Evolutionary conservation across 345 rosid genomes (phyloP).

Genomic region (Gossypium turneri): DNA sequence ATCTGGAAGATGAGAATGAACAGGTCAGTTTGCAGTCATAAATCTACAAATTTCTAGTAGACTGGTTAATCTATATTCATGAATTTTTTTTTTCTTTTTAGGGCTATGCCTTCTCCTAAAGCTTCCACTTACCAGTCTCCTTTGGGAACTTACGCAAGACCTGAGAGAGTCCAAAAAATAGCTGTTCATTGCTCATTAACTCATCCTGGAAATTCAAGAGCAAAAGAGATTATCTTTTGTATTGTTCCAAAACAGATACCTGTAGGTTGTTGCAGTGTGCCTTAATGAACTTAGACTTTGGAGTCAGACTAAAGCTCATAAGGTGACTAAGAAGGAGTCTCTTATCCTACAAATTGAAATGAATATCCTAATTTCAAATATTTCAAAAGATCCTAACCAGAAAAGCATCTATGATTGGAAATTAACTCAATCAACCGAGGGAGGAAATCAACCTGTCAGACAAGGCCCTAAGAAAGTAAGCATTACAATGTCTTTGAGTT

Average conservation of each 20-base stretch:
- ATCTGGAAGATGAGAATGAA: slow-evolving; percentile 48
- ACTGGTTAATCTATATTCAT: slow-evolving; percentile 7
- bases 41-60: slow-evolving; percentile 17
- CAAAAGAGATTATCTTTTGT: slow-evolving; percentile 17
- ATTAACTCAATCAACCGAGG: neutral
- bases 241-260: slow-evolving; percentile 17
- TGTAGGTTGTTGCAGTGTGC: neutral
- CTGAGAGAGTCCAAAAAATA: slow-evolving; percentile 94
- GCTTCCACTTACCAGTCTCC: slow-evolving; percentile 65
- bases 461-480: neutral
- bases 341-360: neutral
- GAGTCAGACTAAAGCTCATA: neutral
- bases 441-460: slow-evolving; percentile 6
- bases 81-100: neutral
- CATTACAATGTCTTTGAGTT: neutral
- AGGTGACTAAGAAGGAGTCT: neutral
- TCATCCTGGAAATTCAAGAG: slow-evolving; percentile 65
- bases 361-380: slow-evolving; percentile 1
- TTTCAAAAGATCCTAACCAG: neutral
- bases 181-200: slow-evolving; percentile 88
- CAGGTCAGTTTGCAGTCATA: slow-evolving; percentile 17
- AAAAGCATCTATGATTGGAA: neutral
- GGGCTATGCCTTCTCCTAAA: neutral
- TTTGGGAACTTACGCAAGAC: slow-evolving; percentile 91
- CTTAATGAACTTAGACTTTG: slow-evolving; percentile 2